Evolutionary conservation across 2,329 filamentous ascomycete genomes (phyloP).

Genomic region (Pseudogymnoascus sp.): DNA sequence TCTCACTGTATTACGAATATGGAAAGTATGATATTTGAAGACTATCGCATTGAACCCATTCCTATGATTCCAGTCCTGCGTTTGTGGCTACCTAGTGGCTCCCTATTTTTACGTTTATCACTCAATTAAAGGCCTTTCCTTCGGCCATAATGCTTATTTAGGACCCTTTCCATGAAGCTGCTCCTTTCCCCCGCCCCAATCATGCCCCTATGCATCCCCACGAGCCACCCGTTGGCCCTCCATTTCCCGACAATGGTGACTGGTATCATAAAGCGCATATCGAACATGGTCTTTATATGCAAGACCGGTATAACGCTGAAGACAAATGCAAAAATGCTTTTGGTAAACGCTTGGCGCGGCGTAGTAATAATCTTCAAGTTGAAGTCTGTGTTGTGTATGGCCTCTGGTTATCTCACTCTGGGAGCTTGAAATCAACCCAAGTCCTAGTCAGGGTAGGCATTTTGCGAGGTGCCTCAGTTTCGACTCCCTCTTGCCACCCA

Average conservation of each 20-base stretch:
- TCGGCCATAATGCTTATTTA: background rate
- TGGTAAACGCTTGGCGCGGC: constrained; percentile 1
- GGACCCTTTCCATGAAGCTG: background rate
- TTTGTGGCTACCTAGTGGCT: constrained; percentile 4
- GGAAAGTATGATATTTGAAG: background rate
- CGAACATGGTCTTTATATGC: background rate
- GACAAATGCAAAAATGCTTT: constrained; percentile 3
- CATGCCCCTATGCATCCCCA: background rate
- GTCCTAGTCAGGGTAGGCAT: constrained; percentile 17
- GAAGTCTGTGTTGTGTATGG: background rate
- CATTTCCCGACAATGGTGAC: background rate
- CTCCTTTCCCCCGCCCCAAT: background rate
- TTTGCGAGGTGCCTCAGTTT: constrained; percentile 13
- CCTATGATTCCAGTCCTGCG: background rate
- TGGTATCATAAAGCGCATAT: constrained; percentile 8
- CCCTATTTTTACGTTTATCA: background rate
- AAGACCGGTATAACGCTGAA: constrained; percentile 7
- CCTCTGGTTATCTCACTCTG: background rate
- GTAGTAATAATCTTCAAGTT: constrained; percentile 1
- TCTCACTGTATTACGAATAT: background rate
- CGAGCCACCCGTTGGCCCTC: background rate
- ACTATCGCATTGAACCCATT: background rate
- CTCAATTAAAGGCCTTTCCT: background rate
- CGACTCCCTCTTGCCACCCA: constrained; percentile 28
- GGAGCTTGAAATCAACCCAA: constrained; percentile 23